Evolutionary conservation across 1,139 yeast genomes (phyloP), one percentile per base, ranked within the genome.

Genomic region (Pneumocystis sp.): DNA sequence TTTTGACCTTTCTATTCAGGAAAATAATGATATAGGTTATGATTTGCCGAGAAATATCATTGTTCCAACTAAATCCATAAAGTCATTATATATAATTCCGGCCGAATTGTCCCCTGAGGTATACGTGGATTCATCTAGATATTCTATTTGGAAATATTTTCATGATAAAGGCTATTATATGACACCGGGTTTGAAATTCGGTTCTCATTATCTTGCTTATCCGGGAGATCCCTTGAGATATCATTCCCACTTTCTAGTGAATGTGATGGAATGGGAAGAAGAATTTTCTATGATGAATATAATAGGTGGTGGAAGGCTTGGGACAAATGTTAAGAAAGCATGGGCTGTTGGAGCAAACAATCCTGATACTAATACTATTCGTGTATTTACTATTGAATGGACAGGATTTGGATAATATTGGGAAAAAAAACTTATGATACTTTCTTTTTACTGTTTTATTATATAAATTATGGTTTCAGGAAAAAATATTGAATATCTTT

Each of bases 181-280:
- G 31, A 80, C 90, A 45, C 96, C 97, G 0, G 98, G 97, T 0
- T 78, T 90, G 60, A 80, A 96, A 67, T 93, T 91, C 73, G 98
- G 98, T 0, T 95, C 96, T 2, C 85, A 85, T 67, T 89, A 84
- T 71, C 82, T 93, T 64, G 90, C 93, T 1, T 93, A 93, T 71
- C 97, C 97, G 0, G 97, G 97, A 0, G 98, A 93, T 73, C 96
- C 97, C 1, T 77, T 93, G 66, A 76, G 95, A 63, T 93, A 84
- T 72, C 98, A 93, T 74, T 87, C 97, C 1, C 96, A 91, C 74
- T 81, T 85, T 68, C 85, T 89, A 7, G 87, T 89, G 1, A 83
- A 83, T 65, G 80, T 85, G 0, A 72, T 78, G 1, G 81, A 79
- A 40, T 79, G 80, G 68, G 77, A 81, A 56, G 82, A 83, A 68